A percentile compares a stretch with the other conserved stretches of the same genome.
These are phyloP conservation scores for Goffeauzyma gilvescens DNA, from an alignment of 768 basidiomycete species.

Conservation along the genomic window DNA sequence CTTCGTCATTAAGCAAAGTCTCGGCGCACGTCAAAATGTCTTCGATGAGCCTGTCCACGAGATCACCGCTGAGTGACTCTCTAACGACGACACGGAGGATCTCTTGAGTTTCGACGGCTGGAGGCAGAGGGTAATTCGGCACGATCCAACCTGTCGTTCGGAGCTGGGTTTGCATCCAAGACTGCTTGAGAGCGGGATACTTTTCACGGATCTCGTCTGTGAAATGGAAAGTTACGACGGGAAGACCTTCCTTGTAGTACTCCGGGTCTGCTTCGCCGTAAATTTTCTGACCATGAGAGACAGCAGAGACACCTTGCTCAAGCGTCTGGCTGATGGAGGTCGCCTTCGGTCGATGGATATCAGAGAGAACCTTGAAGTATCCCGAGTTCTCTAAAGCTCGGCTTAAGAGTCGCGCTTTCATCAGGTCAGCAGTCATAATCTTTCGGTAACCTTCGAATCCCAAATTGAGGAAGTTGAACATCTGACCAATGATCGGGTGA, in stretches of 20 bases:
- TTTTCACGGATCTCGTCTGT: conserved; percentile 40
- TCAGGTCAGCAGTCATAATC: conserved; percentile 25
- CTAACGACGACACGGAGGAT: conserved; percentile 47
- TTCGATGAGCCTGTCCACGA: conserved; percentile 19
- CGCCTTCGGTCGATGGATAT: conserved; percentile 39
- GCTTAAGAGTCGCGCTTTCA: conserved; percentile 47
- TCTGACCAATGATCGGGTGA: conserved; percentile 43
- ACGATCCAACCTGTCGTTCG: conserved; percentile 46
- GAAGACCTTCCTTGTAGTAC: conserved; percentile 39
- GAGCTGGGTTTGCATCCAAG: conserved; percentile 34
- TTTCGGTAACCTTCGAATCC: conserved; percentile 41
- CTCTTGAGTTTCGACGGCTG: conserved; percentile 39
- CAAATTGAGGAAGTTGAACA: conserved; percentile 44
- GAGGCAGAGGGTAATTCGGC: conserved; percentile 38
- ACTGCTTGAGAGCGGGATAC: conserved; percentile 41
- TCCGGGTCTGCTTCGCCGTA: conserved; percentile 33
- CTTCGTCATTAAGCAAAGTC: conserved; percentile 16
- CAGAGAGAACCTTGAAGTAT: conserved; percentile 31
- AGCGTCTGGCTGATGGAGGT: conserved; percentile 9
- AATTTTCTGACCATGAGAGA: conserved; percentile 29
- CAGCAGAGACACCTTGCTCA: conserved; percentile 12
- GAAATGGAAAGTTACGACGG: conserved; percentile 42
- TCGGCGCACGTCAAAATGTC: conserved; percentile 25
- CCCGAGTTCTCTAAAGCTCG: conserved; percentile 45
- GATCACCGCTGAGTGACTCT: conserved; percentile 39